These are phyloP conservation scores for Malassezia yamatoensis DNA, from an alignment of 1,284 basidiomycete genomes.

Conservation along the genomic window DNA sequence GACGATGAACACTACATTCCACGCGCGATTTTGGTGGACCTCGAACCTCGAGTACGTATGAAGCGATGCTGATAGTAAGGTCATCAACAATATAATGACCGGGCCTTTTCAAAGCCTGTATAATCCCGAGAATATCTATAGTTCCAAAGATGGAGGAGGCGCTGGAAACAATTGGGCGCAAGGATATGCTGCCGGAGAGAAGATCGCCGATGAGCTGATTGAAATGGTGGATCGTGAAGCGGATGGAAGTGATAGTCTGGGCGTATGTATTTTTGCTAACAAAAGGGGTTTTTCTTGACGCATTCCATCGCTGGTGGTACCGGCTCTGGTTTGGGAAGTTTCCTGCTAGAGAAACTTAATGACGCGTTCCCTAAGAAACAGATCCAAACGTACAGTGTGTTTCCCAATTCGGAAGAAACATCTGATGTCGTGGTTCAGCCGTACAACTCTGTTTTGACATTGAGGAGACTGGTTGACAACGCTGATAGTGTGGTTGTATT, in stretches of 20 bases:
- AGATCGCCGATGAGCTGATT: conserved; percentile 91
- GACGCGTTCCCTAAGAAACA: conserved; percentile 98
- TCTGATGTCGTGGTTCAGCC: conserved; percentile 65
- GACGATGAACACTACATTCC: conserved; percentile 99
- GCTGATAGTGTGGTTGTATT: conserved; percentile 95
- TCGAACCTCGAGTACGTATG: conserved; percentile 65
- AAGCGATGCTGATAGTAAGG: conserved; percentile 60
- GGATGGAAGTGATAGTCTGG: conserved; percentile 91
- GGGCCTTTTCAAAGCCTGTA: conserved; percentile 89
- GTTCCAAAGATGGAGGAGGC: conserved; percentile 88
- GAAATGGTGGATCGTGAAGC: conserved; percentile 99
- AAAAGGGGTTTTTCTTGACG: conserved; percentile 92
- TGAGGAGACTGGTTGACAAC: conserved; percentile 88
- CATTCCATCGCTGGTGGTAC: conserved; percentile 99
- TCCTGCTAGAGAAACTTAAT: conserved; percentile 85
- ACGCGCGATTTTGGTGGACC: conserved; percentile 85
- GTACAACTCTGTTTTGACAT: conserved; percentile 87
- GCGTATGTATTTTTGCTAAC: conserved; percentile 56
- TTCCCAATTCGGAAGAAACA: conserved; percentile 61
- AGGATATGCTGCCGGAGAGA: conserved; percentile 71
- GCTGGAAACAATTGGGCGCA: conserved; percentile 99
- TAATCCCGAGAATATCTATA: conserved; percentile 96
- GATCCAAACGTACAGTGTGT: conserved; percentile 98
- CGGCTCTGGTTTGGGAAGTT: conserved; percentile 93
- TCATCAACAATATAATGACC: conserved; percentile 85